Base-by-base conservation (phyloP, 192 early-diverging fungal genomes). In the Umbelopsis ramanniana region DNA sequence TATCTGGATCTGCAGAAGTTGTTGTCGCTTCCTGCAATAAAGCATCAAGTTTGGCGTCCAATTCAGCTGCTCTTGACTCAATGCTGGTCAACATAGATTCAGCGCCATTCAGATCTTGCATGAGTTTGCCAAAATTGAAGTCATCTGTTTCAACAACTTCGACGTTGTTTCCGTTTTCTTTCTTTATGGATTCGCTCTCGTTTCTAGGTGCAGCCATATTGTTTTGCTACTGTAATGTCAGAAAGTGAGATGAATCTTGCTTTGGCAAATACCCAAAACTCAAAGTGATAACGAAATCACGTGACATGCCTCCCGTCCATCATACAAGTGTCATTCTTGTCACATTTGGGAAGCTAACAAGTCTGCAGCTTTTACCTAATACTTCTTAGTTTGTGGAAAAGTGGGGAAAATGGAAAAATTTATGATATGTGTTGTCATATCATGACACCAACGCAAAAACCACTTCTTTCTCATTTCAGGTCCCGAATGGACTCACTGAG, bases 61-160 rank as follows among this genome's bases (percentile, higher is more conserved):
- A 26, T 63, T 63, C 57, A 5, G 57, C 57, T 37, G 57, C 57
- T 63, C 57, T 22, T 37, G 57, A 26, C 33, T 63, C 57, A 12
- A 63, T 63, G 33, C 57, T 63, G 19, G 23, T 63, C 33, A 63
- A 37, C 57, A 63, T 63, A 6, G 57, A 63, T n/a, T 63, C 57
- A 29, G 57, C 57, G 12, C 57, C 57, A 37, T 63, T 63, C 17
- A 63, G 33, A 15, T 63, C 57, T 33, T 63, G 57, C 57, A 63
- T 63, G 1, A 63, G 57, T 63, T 63, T 63, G 8, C 57, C 57
- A 19, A 63, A 14, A 14, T 63, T 63, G 57, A 63, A 63, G 57
- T 63, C 57, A 37, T 63, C 57, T 38, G 26, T 5, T 11, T 63
- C 57, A 14, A 63, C 35, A 17, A 63, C 26, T 35, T 63, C 57